Percentiles rank a stretch among this genome's conserved stretches.
These are phyloP conservation scores for Ceratocystis eucalypticola DNA, from an alignment of 2,329 filamentous ascomycete genomes.

Conservation along the genomic window DNA sequence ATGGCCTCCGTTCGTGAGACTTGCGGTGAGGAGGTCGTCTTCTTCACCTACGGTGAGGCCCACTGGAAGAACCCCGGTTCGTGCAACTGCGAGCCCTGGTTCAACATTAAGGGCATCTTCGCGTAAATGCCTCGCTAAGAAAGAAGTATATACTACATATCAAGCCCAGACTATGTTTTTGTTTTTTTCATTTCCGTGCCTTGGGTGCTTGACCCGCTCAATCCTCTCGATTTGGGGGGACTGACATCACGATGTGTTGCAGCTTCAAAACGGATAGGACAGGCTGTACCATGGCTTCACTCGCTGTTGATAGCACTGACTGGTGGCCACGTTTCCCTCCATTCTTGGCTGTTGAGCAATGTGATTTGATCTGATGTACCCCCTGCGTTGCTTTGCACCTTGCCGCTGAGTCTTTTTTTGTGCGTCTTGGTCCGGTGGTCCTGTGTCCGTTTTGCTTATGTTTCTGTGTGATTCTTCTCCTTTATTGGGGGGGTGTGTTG, in stretches of 20 bases:
- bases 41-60: conserved; percentile 74
- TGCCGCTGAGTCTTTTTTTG: no score
- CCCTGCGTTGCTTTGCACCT: background rate
- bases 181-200: background rate
- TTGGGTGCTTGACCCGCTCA: background rate
- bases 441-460: background rate
- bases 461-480: background rate
- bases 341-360: background rate
- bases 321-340: no score
- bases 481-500: background rate
- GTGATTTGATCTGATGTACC: background rate
- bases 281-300: no score
- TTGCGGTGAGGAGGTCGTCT: conserved; percentile 55
- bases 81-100: conserved; percentile 66
- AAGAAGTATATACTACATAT: conserved; percentile 6
- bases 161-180: conserved; percentile 1
- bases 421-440: background rate
- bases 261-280: no score
- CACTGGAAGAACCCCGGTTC: conserved; percentile 61
- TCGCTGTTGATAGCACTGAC: no score
- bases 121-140: background rate
- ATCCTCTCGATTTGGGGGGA: background rate
- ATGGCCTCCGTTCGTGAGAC: conserved; percentile 55
- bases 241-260: no score
- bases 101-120: conserved; percentile 40